These are phyloP conservation scores for Apiotrichum siamense DNA, from an alignment of 1,284 basidiomycete genomes.

Conservation along the genomic window DNA sequence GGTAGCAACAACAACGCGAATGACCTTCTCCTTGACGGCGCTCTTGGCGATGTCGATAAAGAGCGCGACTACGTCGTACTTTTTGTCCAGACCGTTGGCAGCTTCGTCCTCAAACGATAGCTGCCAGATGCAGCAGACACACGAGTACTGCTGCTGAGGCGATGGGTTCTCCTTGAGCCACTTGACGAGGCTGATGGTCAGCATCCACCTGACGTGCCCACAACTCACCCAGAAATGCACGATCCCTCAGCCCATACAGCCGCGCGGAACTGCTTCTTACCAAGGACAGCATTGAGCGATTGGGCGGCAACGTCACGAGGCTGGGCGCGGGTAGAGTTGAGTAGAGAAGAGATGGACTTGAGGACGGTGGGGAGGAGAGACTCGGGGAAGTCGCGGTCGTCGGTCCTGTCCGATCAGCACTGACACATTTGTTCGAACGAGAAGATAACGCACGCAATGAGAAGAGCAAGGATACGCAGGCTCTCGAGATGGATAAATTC, in stretches of 20 bases:
- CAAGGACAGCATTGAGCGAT: constrained; percentile 77
- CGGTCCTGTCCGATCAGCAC: constrained; percentile 41
- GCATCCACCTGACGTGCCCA: background rate
- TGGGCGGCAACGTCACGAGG: constrained; percentile 86
- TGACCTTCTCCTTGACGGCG: constrained; percentile 96
- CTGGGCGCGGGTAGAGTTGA: constrained; percentile 52
- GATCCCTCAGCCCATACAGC: constrained; percentile 49
- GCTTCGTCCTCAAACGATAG: constrained; percentile 82
- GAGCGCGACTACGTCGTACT: constrained; percentile 82
- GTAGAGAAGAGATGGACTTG: constrained; percentile 57
- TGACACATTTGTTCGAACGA: background rate
- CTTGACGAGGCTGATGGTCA: constrained; percentile 59
- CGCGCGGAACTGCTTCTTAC: constrained; percentile 67
- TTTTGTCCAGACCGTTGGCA: constrained; percentile 79
- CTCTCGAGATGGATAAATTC: constrained; percentile 89
- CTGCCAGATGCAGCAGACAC: constrained; percentile 87
- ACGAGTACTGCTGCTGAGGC: constrained; percentile 94
- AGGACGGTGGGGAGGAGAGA: constrained; percentile 63
- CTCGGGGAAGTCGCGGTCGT: constrained; percentile 50
- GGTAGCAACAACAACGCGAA: constrained; percentile 87
- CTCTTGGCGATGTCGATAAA: constrained; percentile 78
- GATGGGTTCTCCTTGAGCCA: constrained; percentile 61
- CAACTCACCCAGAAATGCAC: constrained; percentile 43
- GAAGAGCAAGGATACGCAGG: constrained; percentile 77
- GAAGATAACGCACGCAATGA: constrained; percentile 58